phyloP scores from a whole-genome alignment of 352 stramenopile species.

The Globisporangium apiculatum region DNA sequence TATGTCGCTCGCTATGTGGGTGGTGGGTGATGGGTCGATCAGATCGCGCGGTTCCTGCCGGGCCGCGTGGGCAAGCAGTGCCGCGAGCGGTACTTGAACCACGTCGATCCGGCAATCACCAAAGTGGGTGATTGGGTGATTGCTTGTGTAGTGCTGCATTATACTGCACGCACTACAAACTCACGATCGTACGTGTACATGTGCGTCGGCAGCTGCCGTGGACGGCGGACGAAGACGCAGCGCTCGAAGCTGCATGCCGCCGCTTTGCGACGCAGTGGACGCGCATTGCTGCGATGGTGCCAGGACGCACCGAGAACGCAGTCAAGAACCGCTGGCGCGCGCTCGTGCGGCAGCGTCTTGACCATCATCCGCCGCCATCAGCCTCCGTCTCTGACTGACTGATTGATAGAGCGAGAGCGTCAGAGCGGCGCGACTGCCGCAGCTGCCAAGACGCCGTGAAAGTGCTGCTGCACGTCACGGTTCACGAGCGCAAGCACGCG shows the following conservation, averaged over 20 bases:
- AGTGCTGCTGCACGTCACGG: constrained; percentile 36
- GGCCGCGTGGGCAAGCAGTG: constrained; percentile 63
- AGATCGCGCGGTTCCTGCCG: constrained; percentile 54
- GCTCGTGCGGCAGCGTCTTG: constrained; percentile 9
- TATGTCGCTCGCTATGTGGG: not conserved
- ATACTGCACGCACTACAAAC: not conserved
- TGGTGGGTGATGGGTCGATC: too few relatives aligned
- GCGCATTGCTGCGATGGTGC: constrained; percentile 33
- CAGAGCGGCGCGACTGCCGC: constrained; percentile 36
- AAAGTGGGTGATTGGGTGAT: constrained; percentile 18
- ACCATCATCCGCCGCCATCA: not conserved
- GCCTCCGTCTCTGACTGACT: too few relatives aligned
- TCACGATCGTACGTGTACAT: not conserved
- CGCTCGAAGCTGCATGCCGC: constrained; percentile 18
- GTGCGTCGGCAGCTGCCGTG: constrained; percentile 28
- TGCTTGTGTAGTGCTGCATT: too few relatives aligned
- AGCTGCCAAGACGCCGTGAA: constrained; percentile 33
- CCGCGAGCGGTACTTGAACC: constrained; percentile 63
- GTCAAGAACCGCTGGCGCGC: constrained; percentile 70
- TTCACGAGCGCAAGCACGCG: constrained; percentile 55
- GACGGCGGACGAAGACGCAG: constrained; percentile 37
- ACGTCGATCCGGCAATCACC: constrained; percentile 38
- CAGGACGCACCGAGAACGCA: constrained; percentile 43
- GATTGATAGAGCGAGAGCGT: not conserved
- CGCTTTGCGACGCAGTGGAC: constrained; percentile 35